These are phyloP conservation scores for Candida frijolesensis DNA, from an alignment of 1,139 yeast genomes.

Conservation along the genomic window DNA sequence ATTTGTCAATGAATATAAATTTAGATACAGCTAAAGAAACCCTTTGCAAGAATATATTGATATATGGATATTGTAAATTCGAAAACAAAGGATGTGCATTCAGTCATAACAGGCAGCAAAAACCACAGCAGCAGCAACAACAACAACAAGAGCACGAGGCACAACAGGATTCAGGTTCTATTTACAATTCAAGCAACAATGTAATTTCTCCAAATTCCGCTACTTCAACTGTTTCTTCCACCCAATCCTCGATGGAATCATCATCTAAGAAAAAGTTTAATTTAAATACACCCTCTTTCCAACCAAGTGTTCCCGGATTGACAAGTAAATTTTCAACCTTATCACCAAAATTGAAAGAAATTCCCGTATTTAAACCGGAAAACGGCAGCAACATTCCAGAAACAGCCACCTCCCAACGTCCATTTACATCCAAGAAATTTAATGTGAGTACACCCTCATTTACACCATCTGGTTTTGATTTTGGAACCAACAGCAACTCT, in stretches of 20 bases:
- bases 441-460: slow-evolving; percentile 35
- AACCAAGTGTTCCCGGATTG: slow-evolving; percentile 41
- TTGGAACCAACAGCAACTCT: slow-evolving; percentile 1
- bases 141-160: slow-evolving; percentile 4
- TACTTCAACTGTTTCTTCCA: slow-evolving; percentile 11
- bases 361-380: slow-evolving; percentile 59
- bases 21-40: slow-evolving; percentile 68
- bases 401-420: not conserved
- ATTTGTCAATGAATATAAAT: slow-evolving; percentile 40
- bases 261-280: slow-evolving; percentile 50
- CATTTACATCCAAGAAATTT: slow-evolving; percentile 26
- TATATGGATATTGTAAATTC: slow-evolving; percentile 87
- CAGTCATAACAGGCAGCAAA: slow-evolving; percentile 52
- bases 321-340: slow-evolving; percentile 46
- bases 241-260: slow-evolving; percentile 3
- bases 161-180: not conserved
- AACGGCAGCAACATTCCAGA: slow-evolving; percentile 11
- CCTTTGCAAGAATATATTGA: slow-evolving; percentile 81
- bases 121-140: slow-evolving; percentile 8
- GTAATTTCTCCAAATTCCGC: slow-evolving; percentile 1
- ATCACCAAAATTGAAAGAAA: slow-evolving; percentile 58
- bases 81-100: slow-evolving; percentile 90
- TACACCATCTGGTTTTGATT: slow-evolving; percentile 28
- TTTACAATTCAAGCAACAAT: slow-evolving; percentile 1
- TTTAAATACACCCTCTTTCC: slow-evolving; percentile 67